These are phyloP conservation scores for Fermentozyma sake DNA, from an alignment of 1,139 yeast species.

Conservation along the genomic window DNA sequence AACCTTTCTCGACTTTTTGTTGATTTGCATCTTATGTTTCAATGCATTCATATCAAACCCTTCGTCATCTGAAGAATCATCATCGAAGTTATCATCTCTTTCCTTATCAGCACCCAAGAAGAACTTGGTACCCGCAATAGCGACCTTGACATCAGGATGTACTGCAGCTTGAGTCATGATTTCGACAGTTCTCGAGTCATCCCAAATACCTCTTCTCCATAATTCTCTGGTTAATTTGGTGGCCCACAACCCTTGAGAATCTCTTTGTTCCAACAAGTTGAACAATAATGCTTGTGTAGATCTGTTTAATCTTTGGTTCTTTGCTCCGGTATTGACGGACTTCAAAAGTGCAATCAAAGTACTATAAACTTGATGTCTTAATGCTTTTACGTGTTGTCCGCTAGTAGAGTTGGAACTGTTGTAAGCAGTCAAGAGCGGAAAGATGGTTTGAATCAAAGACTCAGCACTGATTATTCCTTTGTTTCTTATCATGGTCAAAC, in stretches of 20 bases:
- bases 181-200: slow-evolving; percentile 92
- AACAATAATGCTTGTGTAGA: slow-evolving; percentile 90
- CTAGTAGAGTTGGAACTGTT: slow-evolving; percentile 35
- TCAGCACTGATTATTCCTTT: slow-evolving; percentile 81
- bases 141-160: slow-evolving; percentile 83
- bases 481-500: slow-evolving; percentile 85
- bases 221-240: slow-evolving; percentile 89
- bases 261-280: slow-evolving; percentile 74
- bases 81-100: slow-evolving; percentile 78
- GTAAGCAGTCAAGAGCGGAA: slow-evolving; percentile 71
- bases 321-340: slow-evolving; percentile 77
- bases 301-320: slow-evolving; percentile 81
- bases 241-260: slow-evolving; percentile 90
- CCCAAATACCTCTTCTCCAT: slow-evolving; percentile 99
- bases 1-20: slow-evolving; percentile 78
- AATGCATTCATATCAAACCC: slow-evolving; percentile 64
- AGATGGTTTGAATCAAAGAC: slow-evolving; percentile 74
- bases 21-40: slow-evolving; percentile 76
- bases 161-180: slow-evolving; percentile 94
- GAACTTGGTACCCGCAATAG: slow-evolving; percentile 84
- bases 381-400: slow-evolving; percentile 76
- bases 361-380: slow-evolving; percentile 78
- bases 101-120: slow-evolving; percentile 95
- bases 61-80: slow-evolving; percentile 66
- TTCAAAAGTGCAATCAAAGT: slow-evolving; percentile 76